These are phyloP conservation scores for Wickerhamiella musiphila DNA, from an alignment of 805 yeast genomes.

Conservation along the genomic window DNA sequence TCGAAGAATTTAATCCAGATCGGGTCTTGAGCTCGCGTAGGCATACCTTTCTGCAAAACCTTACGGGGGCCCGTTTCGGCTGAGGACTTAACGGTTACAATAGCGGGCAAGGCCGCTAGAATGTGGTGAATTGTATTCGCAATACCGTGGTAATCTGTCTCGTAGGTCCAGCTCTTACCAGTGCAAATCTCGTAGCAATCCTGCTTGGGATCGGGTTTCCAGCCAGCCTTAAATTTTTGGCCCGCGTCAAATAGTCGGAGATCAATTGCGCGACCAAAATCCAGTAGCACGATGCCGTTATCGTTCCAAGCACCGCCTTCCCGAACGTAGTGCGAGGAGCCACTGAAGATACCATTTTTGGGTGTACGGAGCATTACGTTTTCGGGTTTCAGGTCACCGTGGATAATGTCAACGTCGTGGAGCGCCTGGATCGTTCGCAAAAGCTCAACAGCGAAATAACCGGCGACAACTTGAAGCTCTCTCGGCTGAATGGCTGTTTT, in stretches of 20 bases:
- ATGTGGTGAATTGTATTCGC: slow-evolving; percentile 60
- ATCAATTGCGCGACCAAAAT: slow-evolving; percentile 71
- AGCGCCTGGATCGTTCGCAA: slow-evolving; percentile 39
- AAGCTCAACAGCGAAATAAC: slow-evolving; percentile 49
- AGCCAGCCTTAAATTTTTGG: slow-evolving; percentile 39
- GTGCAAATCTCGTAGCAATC: slow-evolving; percentile 59
- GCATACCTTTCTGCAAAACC: not conserved
- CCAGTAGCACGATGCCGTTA: slow-evolving; percentile 49
- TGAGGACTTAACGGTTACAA: not conserved
- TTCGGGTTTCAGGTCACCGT: slow-evolving; percentile 75
- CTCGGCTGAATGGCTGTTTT: slow-evolving; percentile 12
- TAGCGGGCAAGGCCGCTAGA: slow-evolving; percentile 19
- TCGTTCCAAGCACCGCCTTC: slow-evolving; percentile 24
- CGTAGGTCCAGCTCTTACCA: slow-evolving; percentile 50
- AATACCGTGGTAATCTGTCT: slow-evolving; percentile 69
- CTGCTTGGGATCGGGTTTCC: slow-evolving; percentile 39
- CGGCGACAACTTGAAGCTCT: slow-evolving; percentile 41
- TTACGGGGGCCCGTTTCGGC: not conserved
- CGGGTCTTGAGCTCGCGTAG: not conserved
- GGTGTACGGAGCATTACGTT: slow-evolving; percentile 60
- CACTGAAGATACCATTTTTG: slow-evolving; percentile 11
- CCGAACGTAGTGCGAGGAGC: slow-evolving; percentile 15
- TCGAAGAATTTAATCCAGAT: slow-evolving; percentile 57
- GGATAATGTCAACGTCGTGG: slow-evolving; percentile 53
- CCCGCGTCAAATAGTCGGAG: slow-evolving; percentile 34